Evolutionary conservation across 148 eudicot genomes (phyloP).

Genomic region (Bassia scoparia): DNA sequence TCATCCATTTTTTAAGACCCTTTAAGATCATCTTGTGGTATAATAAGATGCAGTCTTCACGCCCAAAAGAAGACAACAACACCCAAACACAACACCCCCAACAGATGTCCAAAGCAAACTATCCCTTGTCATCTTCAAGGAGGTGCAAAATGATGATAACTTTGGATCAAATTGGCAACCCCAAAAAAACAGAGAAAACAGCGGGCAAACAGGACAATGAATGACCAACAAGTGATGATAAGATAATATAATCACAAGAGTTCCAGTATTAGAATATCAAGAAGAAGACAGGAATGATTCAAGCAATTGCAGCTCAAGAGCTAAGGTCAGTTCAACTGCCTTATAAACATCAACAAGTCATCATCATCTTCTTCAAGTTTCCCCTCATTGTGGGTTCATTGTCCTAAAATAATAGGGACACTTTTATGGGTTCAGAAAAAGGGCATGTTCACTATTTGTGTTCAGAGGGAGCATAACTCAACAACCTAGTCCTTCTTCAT

Average conservation of each 20-base stretch:
- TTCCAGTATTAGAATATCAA: background rate
- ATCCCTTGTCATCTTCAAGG: constrained; percentile 38
- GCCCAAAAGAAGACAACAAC: constrained; percentile 24
- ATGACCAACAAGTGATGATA: constrained; percentile 8
- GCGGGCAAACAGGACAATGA: constrained; percentile 18
- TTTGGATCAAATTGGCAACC: background rate
- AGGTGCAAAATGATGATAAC: constrained; percentile 31
- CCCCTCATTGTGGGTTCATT: constrained; percentile 27
- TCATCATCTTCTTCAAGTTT: constrained; percentile 11
- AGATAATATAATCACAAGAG: background rate
- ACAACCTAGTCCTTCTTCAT: constrained; percentile 51
- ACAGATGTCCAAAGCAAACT: constrained; percentile 29
- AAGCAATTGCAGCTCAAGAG: constrained; percentile 35
- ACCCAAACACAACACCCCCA: background rate
- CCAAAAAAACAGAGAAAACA: constrained; percentile 18
- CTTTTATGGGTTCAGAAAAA: constrained; percentile 55
- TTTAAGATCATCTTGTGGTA: background rate
- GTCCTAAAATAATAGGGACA: constrained; percentile 47
- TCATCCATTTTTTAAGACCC: background rate
- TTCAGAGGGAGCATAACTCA: constrained; percentile 47
- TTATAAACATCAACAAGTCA: constrained; percentile 23
- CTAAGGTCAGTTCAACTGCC: constrained; percentile 33
- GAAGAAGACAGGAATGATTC: constrained; percentile 32
- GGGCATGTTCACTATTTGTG: constrained; percentile 69
- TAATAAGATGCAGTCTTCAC: constrained; percentile 12